These are phyloP conservation scores for Nitzschia putrida DNA, from an alignment of 108 stramenopile genomes.

Conservation along the genomic window DNA sequence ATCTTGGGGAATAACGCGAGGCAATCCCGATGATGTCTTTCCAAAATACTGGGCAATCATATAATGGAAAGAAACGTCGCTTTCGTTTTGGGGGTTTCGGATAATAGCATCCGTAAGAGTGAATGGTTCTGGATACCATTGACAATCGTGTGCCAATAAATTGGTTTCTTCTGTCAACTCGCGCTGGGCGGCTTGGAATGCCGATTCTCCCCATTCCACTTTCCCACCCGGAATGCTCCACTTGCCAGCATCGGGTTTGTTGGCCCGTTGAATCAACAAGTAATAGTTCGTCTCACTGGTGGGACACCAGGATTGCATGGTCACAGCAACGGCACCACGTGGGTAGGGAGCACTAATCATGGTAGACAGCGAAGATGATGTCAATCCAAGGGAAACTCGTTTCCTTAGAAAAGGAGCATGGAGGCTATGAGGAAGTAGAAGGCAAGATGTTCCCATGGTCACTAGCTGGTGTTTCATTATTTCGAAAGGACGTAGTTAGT, in stretches of 20 bases:
- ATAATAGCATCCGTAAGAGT: conserved; percentile 39
- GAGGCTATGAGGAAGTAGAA: too few relatives aligned
- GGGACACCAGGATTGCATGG: conserved; percentile 19
- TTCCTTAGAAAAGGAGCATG: too few relatives aligned
- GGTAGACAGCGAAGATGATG: conserved; percentile 1
- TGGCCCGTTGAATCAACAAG: conserved; percentile 61
- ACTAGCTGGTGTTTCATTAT: too few relatives aligned
- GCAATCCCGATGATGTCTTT: neutral
- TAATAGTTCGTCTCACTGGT: conserved; percentile 19
- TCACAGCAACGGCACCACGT: conserved; percentile 39
- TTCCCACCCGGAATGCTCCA: conserved; percentile 76
- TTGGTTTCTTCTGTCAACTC: conserved; percentile 73
- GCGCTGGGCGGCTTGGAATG: conserved; percentile 59
- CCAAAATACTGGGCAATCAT: conserved; percentile 48
- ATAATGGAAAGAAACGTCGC: conserved; percentile 37
- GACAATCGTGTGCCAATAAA: conserved; percentile 8
- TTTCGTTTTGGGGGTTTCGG: neutral
- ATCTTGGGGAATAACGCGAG: conserved; percentile 36
- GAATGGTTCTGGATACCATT: conserved; percentile 32
- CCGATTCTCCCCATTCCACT: conserved; percentile 61
- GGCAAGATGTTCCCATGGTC: too few relatives aligned
- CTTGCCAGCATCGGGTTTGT: conserved; percentile 66
- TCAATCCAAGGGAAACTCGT: neutral
- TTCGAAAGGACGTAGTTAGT: too few relatives aligned
- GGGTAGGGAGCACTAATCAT: neutral